A percentile compares a stretch with the other conserved stretches of the same genome.
phyloP scores from a whole-genome alignment of 208 protist species.

The Crithidia mellificae region DNA sequence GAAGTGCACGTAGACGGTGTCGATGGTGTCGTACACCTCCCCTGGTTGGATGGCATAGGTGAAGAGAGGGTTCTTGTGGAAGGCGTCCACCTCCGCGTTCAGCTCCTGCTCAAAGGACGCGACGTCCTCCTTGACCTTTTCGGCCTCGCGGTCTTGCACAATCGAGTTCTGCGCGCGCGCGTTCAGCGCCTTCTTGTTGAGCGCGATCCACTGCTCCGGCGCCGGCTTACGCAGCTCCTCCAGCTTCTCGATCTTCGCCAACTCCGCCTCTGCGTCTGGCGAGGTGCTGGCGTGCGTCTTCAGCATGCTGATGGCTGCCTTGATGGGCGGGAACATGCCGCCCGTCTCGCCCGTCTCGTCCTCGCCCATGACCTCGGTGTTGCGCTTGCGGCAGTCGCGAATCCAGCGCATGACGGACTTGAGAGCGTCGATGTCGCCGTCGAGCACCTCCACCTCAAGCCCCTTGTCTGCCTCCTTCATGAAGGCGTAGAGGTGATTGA shows the following conservation, averaged over 20 bases:
- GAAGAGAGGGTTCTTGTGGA: constrained; percentile 88
- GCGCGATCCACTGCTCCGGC: constrained; percentile 88
- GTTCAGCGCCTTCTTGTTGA: constrained; percentile 94
- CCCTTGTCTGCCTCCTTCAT: constrained; percentile 92
- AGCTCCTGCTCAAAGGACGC: constrained; percentile 78
- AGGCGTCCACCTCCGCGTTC: constrained; percentile 70
- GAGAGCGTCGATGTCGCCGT: constrained; percentile 89
- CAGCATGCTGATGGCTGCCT: constrained; percentile 90
- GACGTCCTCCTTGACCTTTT: constrained; percentile 92
- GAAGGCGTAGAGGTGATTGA: constrained; percentile 89
- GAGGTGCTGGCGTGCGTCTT: constrained; percentile 87
- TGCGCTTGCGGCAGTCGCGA: constrained; percentile 89
- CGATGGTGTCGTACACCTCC: constrained; percentile 86
- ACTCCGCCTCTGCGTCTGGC: constrained; percentile 70
- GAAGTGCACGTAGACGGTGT: constrained; percentile 79
- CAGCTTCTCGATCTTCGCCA: constrained; percentile 89
- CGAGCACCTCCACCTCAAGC: constrained; percentile 90
- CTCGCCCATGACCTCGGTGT: constrained; percentile 81
- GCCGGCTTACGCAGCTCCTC: constrained; percentile 92
- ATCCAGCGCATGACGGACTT: constrained; percentile 94
- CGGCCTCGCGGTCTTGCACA: constrained; percentile 91
- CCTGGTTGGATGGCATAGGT: constrained; percentile 74
- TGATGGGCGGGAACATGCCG: constrained; percentile 92
- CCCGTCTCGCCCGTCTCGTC: constrained; percentile 83
- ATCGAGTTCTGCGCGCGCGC: constrained; percentile 92